Base-by-base conservation (phyloP, 495 filamentous ascomycete genomes). In the Penicillium fimorum region DNA sequence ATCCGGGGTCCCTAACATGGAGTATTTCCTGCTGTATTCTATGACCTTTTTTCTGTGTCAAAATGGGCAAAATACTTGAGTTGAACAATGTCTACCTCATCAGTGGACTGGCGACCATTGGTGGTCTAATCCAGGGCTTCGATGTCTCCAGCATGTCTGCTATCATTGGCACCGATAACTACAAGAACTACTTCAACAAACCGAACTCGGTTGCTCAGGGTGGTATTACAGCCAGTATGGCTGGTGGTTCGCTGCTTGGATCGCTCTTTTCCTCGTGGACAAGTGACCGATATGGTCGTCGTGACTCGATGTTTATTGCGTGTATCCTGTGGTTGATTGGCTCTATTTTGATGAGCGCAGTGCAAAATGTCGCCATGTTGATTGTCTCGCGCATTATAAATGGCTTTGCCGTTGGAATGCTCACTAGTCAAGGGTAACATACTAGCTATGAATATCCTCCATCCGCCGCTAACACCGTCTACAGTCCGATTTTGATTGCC, bases 131-230 rank as follows among this genome's bases (percentile, higher is more conserved):
- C 24, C 57, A 63, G 35, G 61, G 61, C 44, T 63, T 63, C 41
- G 61, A 63, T 51, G 61, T 63, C 48, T 63, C 61, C 4, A 63
- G 57, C 40, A 63, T 63, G 57, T 63, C 61, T 37, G 61, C 56
- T 1, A 63, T 63, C 33, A 63, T 63, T 46, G 61, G 61, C n/a
- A 63, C 61, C 17, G 49, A 63, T 48, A 44, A 59, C n/a, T 63
- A 63, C 18, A 63, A 63, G 42, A 22, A 20, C 4, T 59, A 63
- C 29, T 63, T 63, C 53, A 44, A 63, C 25, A 50, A 55, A 25
- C 60, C 60, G 3, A 18, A 64, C 38, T 18, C 60, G 15, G 60
- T 63, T 30, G 41, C 53, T 0, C 60, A 63, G 20, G 60, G 60
- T 25, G 60, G 60, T 13, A 63, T 63, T n/a, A 63, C 60, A 2